Evolutionary conservation across 345 rosid genomes (phyloP), one percentile per base, ranked within the genome.

Genomic region (Citrus australasica): DNA sequence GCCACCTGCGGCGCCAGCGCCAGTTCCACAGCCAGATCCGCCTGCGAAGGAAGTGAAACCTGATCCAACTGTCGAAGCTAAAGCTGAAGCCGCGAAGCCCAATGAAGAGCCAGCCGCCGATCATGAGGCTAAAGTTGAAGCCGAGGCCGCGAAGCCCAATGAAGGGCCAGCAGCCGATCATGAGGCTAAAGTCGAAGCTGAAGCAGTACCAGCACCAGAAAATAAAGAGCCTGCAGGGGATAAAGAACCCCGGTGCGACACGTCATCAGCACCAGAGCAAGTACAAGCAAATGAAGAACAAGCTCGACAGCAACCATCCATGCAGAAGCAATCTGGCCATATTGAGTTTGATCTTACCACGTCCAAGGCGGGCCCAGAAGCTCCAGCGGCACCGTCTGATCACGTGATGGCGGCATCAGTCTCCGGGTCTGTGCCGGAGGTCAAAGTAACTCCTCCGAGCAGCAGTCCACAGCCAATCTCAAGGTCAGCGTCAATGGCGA

Each of bases 371-470:
- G 22, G 58, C 58, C 58, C 58, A 2, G 8, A 46, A 46, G 16
- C 5, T 46, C 51, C 51, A 46, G 51, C 51, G 16, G 17, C 51
- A 76, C 79, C 81, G 27, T 83, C 87, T 11, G 94, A 83, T 79
- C 81, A 84, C 9, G 80, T 83, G 42, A 84, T 85, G 81, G 84
- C 87, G 7, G 81, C 91, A 61, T 58, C 91, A 0, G 81, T 82
- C 5, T 80, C 90, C 3, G 87, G 83, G 13, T 82, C 94, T 0
- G 73, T 83, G n/a, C 89, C 96, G 5, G 88, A 88, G 70, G 80
- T 83, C 17, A 89, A 85, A 74, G 79, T 76, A 6, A 83, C 80
- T 22, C 22, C 77, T 24, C 86, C 81, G 66, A 79, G 79, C 69
- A 79, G 77, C 63, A 81, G 73, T 38, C 94, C 91, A 1, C 91